These are phyloP conservation scores for Zoysia pacifica DNA, from an alignment of 176 grass and related monocot genomes.

Conservation along the genomic window DNA sequence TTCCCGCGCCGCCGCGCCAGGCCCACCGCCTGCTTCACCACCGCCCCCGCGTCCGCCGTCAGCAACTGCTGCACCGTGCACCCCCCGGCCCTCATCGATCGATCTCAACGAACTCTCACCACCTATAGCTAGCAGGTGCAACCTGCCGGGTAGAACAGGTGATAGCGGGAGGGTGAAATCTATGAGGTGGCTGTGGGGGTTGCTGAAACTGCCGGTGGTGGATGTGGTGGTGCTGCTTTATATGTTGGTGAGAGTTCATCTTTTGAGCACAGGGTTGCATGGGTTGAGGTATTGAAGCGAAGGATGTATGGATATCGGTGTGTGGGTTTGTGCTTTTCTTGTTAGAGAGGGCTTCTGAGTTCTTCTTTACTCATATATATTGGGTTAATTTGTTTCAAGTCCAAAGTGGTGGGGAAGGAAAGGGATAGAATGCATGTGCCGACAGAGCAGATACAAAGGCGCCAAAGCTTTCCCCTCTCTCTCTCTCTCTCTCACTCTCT, in stretches of 20 bases:
- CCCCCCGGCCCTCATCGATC: slow-evolving; percentile 75
- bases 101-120: neutral
- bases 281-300: slow-evolving; percentile 35
- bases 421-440: slow-evolving; percentile 71
- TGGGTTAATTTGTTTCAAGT: slow-evolving; percentile 18
- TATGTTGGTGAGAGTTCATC: slow-evolving; percentile 40
- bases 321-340: slow-evolving; percentile 84
- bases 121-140: neutral
- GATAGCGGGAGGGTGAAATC: slow-evolving; percentile 5
- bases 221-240: slow-evolving; percentile 49
- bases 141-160: neutral
- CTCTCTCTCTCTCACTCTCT: slow-evolving; percentile 21
- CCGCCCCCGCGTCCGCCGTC: slow-evolving; percentile 63
- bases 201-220: slow-evolving; percentile 42
- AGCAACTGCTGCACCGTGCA: slow-evolving; percentile 87
- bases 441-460: slow-evolving; percentile 80
- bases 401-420: slow-evolving; percentile 70
- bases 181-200: neutral
- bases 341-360: slow-evolving; percentile 54
- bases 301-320: slow-evolving; percentile 27
- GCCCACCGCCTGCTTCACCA: slow-evolving; percentile 80
- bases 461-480: slow-evolving; percentile 46
- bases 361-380: slow-evolving; percentile 24
- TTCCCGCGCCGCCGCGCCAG: slow-evolving; percentile 75
- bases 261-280: slow-evolving; percentile 14